Conservation (phyloP, 2,329 filamentous ascomycete genomes). For the Ascochyta lentis region DNA sequence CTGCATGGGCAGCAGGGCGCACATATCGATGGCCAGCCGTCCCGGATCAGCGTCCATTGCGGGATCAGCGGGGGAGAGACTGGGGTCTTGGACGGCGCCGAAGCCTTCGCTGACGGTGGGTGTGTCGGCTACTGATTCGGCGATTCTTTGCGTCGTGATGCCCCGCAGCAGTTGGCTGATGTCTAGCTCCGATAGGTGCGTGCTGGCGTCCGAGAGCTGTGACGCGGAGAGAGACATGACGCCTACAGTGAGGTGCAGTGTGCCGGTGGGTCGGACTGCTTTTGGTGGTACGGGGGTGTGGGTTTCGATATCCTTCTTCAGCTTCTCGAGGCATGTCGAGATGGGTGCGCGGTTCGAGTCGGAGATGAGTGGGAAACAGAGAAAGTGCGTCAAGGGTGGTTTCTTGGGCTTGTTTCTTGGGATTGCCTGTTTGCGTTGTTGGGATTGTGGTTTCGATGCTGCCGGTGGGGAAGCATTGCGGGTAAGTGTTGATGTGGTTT, state of each 20-base stretch:
- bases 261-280: conserved; percentile 78
- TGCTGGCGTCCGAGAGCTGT: conserved; percentile 55
- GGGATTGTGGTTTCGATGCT: not conserved
- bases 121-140: conserved; percentile 22
- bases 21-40: conserved; percentile 52
- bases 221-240: conserved; percentile 75
- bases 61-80: conserved; percentile 21
- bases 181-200: conserved; percentile 53
- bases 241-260: conserved; percentile 84
- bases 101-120: conserved; percentile 40
- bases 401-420: conserved; percentile 40
- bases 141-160: conserved; percentile 22
- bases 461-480: conserved; percentile 22
- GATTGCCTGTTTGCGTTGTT: conserved; percentile 16
- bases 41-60: conserved; percentile 14
- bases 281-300: conserved; percentile 67
- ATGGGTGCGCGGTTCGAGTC: conserved; percentile 68
- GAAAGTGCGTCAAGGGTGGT: conserved; percentile 71
- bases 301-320: conserved; percentile 54
- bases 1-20: conserved; percentile 67
- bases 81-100: conserved; percentile 15
- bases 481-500: conserved; percentile 13
- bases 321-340: conserved; percentile 65
- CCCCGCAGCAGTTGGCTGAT: conserved; percentile 38
- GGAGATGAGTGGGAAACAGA: conserved; percentile 76